Evolutionary conservation across 192 early-diverging fungal species (phyloP).

Genomic region (Podila clonocystis): DNA sequence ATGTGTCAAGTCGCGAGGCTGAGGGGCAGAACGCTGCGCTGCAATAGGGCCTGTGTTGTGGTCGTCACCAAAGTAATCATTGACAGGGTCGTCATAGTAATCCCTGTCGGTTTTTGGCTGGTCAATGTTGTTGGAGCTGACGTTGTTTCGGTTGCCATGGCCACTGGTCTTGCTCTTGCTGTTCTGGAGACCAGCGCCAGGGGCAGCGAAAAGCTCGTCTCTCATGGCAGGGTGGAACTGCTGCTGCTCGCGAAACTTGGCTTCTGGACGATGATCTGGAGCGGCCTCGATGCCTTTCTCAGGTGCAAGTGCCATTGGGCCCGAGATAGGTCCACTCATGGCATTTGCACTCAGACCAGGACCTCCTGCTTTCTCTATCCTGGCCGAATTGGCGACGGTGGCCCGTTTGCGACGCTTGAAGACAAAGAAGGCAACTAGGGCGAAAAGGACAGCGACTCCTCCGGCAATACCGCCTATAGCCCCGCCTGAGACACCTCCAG

Average conservation of each 20-base stretch:
- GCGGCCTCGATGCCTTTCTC: slow-evolving; percentile 10
- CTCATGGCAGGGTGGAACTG: slow-evolving; percentile 44
- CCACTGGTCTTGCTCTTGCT: not conserved
- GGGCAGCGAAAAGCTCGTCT: slow-evolving; percentile 41
- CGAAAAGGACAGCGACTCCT: slow-evolving; percentile 14
- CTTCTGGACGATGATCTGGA: slow-evolving; percentile 33
- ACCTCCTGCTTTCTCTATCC: not conserved
- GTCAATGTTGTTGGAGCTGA: too few relatives aligned
- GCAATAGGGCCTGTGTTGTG: slow-evolving; percentile 8
- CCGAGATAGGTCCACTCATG: slow-evolving; percentile 24
- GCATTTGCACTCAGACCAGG: not conserved
- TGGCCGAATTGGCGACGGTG: slow-evolving; percentile 6
- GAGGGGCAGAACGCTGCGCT: slow-evolving; percentile 27
- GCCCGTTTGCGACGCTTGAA: slow-evolving; percentile 38
- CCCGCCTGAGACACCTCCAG: slow-evolving; percentile 21
- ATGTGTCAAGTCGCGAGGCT: slow-evolving; percentile 17
- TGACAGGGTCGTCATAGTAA: slow-evolving; percentile 15
- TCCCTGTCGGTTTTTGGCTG: slow-evolving; percentile 4
- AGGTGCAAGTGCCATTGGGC: slow-evolving; percentile 42
- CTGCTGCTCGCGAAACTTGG: slow-evolving; percentile 44
- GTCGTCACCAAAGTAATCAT: slow-evolving; percentile 25
- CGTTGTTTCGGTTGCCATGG: not conserved
- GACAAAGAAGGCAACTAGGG: slow-evolving; percentile 23
- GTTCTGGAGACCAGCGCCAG: slow-evolving; percentile 14
- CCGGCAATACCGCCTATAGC: slow-evolving; percentile 34